Base-by-base conservation (phyloP, 139 green algal genomes). In the Picochlorum sp. region DNA sequence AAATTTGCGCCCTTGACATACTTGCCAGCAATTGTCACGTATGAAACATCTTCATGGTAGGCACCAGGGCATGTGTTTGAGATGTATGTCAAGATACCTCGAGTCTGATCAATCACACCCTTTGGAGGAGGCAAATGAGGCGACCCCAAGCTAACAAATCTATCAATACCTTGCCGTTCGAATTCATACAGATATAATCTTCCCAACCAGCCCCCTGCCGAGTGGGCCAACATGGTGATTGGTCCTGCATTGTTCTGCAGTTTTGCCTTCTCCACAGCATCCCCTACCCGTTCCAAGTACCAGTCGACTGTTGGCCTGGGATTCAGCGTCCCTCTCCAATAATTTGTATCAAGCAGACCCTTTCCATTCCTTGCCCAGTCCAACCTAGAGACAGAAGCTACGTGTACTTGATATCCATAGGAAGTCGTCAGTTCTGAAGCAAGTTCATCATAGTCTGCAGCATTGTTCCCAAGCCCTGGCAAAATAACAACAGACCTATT, bases 231-330 rank as follows among this genome's bases (percentile, higher is more conserved):
- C 47, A 97, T 64, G 3, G 84, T 86, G 30, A 95, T 71, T 7
- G 82, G 80, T 4, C 69, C 79, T 9, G 72, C 83, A 10, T 64
- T 75, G 32, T 68, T 47, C 1, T 64, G 50, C 13, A 16, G 10
- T 61, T 89, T 85, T 2, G 87, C 74, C 8, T 56, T 56, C 14
- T 86, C 76, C 47, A 92, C 72, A 4, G 88, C 82, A 15, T 63
- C 45, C 7, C 75, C 62, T 13, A 95, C 76, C 0, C 78, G 66
- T 1, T 84, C 44, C 62, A 97, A 68, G 62, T 94, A 95, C 85
- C 92, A 98, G 78, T 97, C 82, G 3, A 98, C 89, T 5, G 88
- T 89, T 18, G 91, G 91, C 10, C 92, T 68, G 5, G 92, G 92
- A 60, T 85, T 80, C 3, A 98, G 78, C 1, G 81, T 93, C 6